Conservation (phyloP, 2,329 filamentous ascomycete species). For the Colletotrichum ledebouriae region DNA sequence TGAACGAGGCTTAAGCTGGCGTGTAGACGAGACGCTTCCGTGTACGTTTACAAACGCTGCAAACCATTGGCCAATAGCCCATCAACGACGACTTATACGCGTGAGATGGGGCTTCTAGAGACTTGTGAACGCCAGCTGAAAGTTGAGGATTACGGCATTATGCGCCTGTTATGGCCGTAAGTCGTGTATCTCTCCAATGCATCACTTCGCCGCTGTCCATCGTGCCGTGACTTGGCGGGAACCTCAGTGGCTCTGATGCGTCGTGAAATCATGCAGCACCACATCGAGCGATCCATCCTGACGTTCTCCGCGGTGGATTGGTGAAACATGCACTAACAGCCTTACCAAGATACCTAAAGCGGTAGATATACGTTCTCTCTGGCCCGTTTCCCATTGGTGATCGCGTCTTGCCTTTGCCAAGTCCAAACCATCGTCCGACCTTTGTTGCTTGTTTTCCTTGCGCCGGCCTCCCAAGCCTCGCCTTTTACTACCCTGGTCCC, state of each 20-base stretch:
- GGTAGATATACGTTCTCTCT: not conserved
- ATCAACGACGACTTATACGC: too few relatives aligned
- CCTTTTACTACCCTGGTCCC: not conserved
- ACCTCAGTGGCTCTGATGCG: not conserved
- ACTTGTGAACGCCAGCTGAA: too few relatives aligned
- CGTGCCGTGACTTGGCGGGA: not conserved
- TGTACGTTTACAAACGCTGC: too few relatives aligned
- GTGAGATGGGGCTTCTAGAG: too few relatives aligned
- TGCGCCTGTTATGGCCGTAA: not conserved
- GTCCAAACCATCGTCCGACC: not conserved
- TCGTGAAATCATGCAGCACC: not conserved
- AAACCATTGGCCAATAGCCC: too few relatives aligned
- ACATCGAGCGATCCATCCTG: not conserved
- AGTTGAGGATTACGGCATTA: too few relatives aligned
- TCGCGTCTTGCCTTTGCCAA: not conserved
- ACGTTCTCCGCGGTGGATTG: not conserved
- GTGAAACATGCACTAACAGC: not conserved
- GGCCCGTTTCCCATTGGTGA: too few relatives aligned
- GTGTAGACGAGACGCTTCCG: too few relatives aligned
- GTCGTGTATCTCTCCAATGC: not conserved
- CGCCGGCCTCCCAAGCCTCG: not conserved
- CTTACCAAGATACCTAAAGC: not conserved
- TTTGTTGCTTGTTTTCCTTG: conserved; percentile 5
- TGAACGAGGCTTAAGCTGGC: too few relatives aligned
- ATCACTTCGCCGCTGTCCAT: too few relatives aligned